Conservation (phyloP, 305 asterid genomes). For the Fraxinus greggii region DNA sequence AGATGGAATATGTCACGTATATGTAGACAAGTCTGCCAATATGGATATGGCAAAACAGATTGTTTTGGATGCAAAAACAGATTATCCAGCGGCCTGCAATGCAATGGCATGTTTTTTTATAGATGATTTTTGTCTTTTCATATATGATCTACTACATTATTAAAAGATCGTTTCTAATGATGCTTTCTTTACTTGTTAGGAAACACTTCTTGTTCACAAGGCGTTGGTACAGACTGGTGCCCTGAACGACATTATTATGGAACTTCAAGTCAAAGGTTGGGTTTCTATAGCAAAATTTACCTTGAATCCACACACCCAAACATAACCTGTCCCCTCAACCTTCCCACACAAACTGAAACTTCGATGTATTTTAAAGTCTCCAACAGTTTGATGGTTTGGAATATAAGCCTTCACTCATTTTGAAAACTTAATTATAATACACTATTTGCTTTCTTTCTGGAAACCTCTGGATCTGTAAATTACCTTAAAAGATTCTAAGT, state of each 20-base stretch:
- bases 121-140: slow-evolving; percentile 5
- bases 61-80: slow-evolving; percentile 78
- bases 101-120: slow-evolving; percentile 58
- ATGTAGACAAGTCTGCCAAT: slow-evolving; percentile 82
- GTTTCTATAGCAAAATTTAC: slow-evolving; percentile 13
- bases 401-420: background rate
- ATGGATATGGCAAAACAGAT: slow-evolving; percentile 80
- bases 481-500: background rate
- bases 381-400: background rate
- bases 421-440: background rate
- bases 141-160: background rate
- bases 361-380: background rate
- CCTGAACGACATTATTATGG: slow-evolving; percentile 64
- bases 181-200: slow-evolving; percentile 41
- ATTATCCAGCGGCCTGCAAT: slow-evolving; percentile 88
- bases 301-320: background rate
- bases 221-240: slow-evolving; percentile 59
- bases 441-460: background rate
- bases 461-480: background rate
- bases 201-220: slow-evolving; percentile 92
- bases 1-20: slow-evolving; percentile 98
- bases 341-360: background rate
- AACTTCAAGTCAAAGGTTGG: slow-evolving; percentile 83
- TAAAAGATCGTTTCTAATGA: background rate
- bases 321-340: background rate